Base-by-base conservation (phyloP, 305 asterid genomes). In the Fraxinus albicans region DNA sequence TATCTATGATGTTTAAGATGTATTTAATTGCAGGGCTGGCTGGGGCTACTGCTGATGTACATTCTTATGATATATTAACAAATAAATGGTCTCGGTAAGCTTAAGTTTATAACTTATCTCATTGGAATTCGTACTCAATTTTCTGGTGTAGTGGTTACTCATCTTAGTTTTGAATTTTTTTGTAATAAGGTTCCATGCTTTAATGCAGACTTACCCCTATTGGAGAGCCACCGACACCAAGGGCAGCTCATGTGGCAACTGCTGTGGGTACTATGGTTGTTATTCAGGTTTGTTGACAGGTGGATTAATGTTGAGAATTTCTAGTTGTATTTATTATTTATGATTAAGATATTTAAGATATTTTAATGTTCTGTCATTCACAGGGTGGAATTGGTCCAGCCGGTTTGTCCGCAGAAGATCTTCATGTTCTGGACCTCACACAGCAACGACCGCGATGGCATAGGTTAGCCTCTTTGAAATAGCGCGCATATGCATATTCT, bases 341-440 rank as follows among this genome's bases (percentile, higher is more conserved):
- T 76, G 35, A 35, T 84, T 70, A 38, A 25, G 76, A 80, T 82
- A 31, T 25, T 25, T 67, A 23, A 7, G n/a, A 25, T 67, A 10
- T 23, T 69, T 35, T 79, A 77, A 77, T 77, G 47, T 84, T 83
- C 53, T 83, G 42, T 85, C 72, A 65, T 33, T 86, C 78, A 73
- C 86, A 95, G 99, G 99, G 99, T 87, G 99, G 99, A 82, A 96
- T 96, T 86, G 99, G 99, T 86, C 99, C 99, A 33, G 98, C 98
- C 10, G 98, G 99, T 83, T 90, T 96, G 89, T 96, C 99, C 21
- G 94, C 98, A 2, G 99, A 95, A 92, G 99, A 96, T 90, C 99
- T 95, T 83, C 99, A 96, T 88, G 99, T 96, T 86, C 87, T 96
- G 82, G 99, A 96, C 86, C 97, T 96, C 83, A 92, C 99, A 1